Evolutionary conservation across 257 asterid species (phyloP), one percentile per base, ranked within the genome.

Genomic region (Gentiana straminea): DNA sequence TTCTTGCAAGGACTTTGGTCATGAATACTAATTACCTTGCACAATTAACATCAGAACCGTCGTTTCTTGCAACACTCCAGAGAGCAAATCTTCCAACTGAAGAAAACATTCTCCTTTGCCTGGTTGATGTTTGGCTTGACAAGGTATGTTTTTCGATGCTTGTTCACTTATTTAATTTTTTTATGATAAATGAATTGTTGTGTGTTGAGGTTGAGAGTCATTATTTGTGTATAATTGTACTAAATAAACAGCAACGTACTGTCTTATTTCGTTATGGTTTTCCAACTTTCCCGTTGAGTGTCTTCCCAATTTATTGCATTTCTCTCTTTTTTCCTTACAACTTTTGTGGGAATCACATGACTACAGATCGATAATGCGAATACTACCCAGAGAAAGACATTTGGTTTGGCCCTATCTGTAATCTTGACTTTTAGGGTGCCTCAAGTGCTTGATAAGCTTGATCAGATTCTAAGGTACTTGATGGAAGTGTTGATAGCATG

Each of bases 81-180:
- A 79, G 80, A 55, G 73, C 77, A 73, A 94, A 95, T 52, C 77
- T 83, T 76, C 83, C 95, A 48, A 73, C 58, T 62, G 94, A 92
- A 55, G 97, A 85, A 64, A 83, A 74, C 64, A 70, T 88, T 70
- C 95, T 92, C 62, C 93, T 92, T 73, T 81, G 95, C 84, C 84
- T 92, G 51, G 94, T 84, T 49, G 95, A 92, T 63, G 76, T 85
- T 49, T 92, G 99, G 99, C 94, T 88, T 55, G 99, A 92, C 74
- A 85, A 84, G 97, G 99, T 85, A 53, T 68, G 82, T 49, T 48
- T 41, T 41, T 15, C 24, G 24, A 24, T 52, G 13, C 53, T 13
- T 50, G 32, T 1, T 1, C 24, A 8, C 35, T 10, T 24, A 24
- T 24, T 24, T 24, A 24, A 24, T 15, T 15, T 24, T 24, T 24